Evolutionary conservation across 768 basidiomycete species (phyloP).

Genomic region (Psilocybe azurescens): DNA sequence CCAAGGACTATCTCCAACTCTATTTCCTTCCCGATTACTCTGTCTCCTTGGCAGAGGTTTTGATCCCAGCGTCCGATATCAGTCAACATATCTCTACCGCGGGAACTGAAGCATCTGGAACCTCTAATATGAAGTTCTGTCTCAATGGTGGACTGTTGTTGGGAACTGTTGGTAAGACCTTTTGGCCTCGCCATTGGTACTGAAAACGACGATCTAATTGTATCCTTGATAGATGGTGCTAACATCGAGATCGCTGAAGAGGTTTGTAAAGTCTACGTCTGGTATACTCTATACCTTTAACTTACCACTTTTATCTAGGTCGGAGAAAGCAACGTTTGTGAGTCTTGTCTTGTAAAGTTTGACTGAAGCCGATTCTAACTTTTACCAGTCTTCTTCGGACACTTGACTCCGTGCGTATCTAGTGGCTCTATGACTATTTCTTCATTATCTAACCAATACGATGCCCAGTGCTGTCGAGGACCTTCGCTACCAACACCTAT

Average conservation of each 20-base stretch:
- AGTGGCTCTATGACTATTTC: neutral
- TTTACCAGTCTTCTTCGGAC: constrained; percentile 82
- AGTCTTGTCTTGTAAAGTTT: constrained; percentile 40
- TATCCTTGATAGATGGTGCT: constrained; percentile 71
- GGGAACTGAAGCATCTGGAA: constrained; percentile 88
- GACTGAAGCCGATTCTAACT: neutral
- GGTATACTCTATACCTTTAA: too few species aligned
- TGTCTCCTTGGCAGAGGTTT: constrained; percentile 80
- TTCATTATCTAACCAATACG: neutral
- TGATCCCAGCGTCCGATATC: constrained; percentile 94
- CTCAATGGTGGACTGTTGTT: constrained; percentile 89
- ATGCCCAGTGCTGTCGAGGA: constrained; percentile 76
- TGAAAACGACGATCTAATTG: neutral
- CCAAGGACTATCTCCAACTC: constrained; percentile 83
- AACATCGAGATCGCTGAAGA: constrained; percentile 98
- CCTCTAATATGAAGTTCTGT: constrained; percentile 90
- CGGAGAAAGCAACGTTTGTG: constrained; percentile 91
- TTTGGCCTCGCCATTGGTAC: constrained; percentile 2
- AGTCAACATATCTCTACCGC: constrained; percentile 98
- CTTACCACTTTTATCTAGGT: constrained; percentile 38
- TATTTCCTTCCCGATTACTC: constrained; percentile 98
- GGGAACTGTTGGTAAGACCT: constrained; percentile 72
- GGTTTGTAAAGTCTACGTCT: constrained; percentile 23
- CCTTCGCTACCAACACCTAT: constrained; percentile 84
- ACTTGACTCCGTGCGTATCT: constrained; percentile 68